phyloP scores from a whole-genome alignment of 1,284 basidiomycete genomes.

The Limonomyces culmigenus region DNA sequence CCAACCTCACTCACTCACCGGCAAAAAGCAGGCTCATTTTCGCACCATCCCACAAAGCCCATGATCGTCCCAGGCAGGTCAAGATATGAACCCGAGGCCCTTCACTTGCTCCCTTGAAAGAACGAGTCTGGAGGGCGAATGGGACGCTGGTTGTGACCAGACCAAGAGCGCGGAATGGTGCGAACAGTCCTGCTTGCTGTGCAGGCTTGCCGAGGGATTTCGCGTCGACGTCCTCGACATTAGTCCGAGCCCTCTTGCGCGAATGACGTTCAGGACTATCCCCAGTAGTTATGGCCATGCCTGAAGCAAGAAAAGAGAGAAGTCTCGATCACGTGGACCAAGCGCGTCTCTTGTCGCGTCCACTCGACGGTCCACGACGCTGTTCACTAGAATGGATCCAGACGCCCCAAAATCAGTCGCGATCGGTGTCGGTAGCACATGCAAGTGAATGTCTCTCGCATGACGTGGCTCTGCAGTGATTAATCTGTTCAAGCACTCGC shows the following conservation, averaged over 20 bases:
- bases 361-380: too few relatives aligned
- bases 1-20: slow-evolving; percentile 33
- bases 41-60: slow-evolving; percentile 94
- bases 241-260: slow-evolving; percentile 14
- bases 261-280: neutral
- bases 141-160: slow-evolving; percentile 87
- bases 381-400: slow-evolving; percentile 2
- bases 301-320: neutral
- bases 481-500: slow-evolving; percentile 8
- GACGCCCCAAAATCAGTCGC: slow-evolving; percentile 31
- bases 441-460: slow-evolving; percentile 46
- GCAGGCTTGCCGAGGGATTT: slow-evolving; percentile 6
- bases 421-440: slow-evolving; percentile 42
- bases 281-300: neutral
- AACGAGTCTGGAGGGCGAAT: slow-evolving; percentile 76
- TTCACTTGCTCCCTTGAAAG: slow-evolving; percentile 74
- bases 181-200: slow-evolving; percentile 53
- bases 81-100: slow-evolving; percentile 72
- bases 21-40: slow-evolving; percentile 90
- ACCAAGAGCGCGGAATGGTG: slow-evolving; percentile 89
- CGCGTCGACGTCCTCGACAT: slow-evolving; percentile 11
- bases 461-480: slow-evolving; percentile 11
- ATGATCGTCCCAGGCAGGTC: slow-evolving; percentile 80
- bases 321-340: neutral
- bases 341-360: neutral